Conservation (phyloP, 805 yeast genomes). For the Wickerhamomyces strasburgensis region DNA sequence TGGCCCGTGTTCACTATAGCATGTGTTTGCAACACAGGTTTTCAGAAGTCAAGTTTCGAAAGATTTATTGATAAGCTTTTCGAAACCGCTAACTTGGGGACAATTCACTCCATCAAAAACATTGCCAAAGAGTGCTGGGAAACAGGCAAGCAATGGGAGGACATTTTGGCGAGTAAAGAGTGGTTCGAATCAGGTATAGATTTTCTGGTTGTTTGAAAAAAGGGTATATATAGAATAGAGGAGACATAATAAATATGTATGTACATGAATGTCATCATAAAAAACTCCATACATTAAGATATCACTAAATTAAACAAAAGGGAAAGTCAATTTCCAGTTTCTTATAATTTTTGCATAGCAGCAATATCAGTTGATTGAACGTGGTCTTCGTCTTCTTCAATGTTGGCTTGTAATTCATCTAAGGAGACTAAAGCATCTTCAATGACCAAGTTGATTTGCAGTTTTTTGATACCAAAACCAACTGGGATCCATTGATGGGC, state of each 20-base stretch:
- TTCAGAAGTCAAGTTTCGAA: constrained; percentile 29
- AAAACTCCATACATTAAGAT: background rate
- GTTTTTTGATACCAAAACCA: constrained; percentile 99
- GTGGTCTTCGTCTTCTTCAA: constrained; percentile 94
- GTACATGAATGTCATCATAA: background rate
- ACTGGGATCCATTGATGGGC: constrained; percentile 93
- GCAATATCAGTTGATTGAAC: constrained; percentile 98
- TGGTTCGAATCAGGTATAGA: constrained; percentile 51
- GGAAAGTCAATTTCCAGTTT: constrained; percentile 6
- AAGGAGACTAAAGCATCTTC: constrained; percentile 95
- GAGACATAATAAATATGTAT: background rate
- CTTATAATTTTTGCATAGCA: constrained; percentile 96
- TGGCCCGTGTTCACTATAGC: constrained; percentile 55
- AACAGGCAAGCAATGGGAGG: constrained; percentile 38
- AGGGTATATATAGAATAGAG: background rate
- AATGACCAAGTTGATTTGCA: constrained; percentile 96
- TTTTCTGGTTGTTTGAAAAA: constrained; percentile 30
- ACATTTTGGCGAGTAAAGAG: constrained; percentile 35
- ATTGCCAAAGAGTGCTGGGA: constrained; percentile 44
- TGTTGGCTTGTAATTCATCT: constrained; percentile 74
- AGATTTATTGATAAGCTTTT: constrained; percentile 38
- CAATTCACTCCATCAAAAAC: constrained; percentile 37
- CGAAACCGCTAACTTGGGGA: constrained; percentile 50
- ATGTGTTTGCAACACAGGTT: constrained; percentile 34
- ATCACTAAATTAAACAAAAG: background rate